phyloP scores from a whole-genome alignment of 2,329 filamentous ascomycete genomes.

The Ustilaginoidea virens region DNA sequence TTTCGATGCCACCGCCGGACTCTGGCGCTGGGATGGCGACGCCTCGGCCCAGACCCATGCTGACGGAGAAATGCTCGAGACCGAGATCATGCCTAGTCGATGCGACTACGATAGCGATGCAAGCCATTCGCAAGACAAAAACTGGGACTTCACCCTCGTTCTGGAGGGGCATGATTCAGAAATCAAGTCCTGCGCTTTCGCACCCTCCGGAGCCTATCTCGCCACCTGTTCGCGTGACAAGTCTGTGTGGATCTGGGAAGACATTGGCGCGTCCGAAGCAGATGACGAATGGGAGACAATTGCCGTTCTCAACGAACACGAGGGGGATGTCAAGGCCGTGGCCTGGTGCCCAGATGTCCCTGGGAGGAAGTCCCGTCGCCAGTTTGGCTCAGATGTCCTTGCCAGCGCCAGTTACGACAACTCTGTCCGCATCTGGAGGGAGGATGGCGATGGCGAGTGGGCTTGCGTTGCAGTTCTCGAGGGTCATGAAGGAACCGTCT shows the following conservation, averaged over 20 bases:
- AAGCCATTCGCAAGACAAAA: conserved; percentile 36
- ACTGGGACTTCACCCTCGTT: conserved; percentile 86
- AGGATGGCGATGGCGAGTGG: conserved; percentile 85
- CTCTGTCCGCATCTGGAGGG: conserved; percentile 74
- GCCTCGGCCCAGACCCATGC: conserved; percentile 11
- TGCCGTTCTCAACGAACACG: conserved; percentile 85
- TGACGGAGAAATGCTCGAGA: conserved; percentile 22
- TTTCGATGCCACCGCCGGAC: conserved; percentile 83
- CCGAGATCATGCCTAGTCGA: conserved; percentile 21
- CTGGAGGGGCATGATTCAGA: conserved; percentile 93
- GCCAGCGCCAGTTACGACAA: conserved; percentile 93
- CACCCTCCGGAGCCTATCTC: conserved; percentile 58
- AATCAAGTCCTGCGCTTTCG: conserved; percentile 68
- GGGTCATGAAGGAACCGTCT: conserved; percentile 76
- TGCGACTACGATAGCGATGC: conserved; percentile 2
- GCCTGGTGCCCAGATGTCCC: conserved; percentile 69
- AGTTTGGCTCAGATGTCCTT: conserved; percentile 53
- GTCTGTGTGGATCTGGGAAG: conserved; percentile 97
- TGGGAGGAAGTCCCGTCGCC: conserved; percentile 26
- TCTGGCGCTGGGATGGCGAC: conserved; percentile 55
- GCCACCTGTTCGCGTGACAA: conserved; percentile 90
- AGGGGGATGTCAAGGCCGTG: conserved; percentile 88
- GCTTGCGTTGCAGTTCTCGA: conserved; percentile 69
- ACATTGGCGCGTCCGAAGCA: conserved; percentile 54
- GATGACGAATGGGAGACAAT: conserved; percentile 97